Base-by-base conservation (phyloP, 2,329 filamentous ascomycete species). In the Microcyclosporella mali region DNA sequence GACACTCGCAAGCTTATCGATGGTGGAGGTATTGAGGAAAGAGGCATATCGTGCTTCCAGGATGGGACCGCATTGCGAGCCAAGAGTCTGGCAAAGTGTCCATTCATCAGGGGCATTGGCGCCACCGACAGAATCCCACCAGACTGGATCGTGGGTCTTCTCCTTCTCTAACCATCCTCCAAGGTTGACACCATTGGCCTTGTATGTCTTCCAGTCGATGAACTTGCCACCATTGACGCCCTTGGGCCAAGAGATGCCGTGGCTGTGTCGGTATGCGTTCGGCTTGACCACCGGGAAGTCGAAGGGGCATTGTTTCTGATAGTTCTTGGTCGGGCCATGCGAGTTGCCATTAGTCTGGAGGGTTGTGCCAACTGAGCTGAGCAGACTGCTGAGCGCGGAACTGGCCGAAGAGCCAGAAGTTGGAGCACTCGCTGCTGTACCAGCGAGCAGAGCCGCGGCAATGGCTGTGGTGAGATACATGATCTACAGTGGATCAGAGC, bases 1-100 rank as follows among this genome's bases (percentile, higher is more conserved):
- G 2, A 50, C 49, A 11, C 52, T 49, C 9, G 59, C 65, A 11
- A 66, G 48, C 37, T 56, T 55, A 42, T 66, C 64, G 38, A 67
- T 64, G 21, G 56, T 53, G 1, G 47, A 39, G 1, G 54, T 53
- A 27, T 36, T 47, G 28, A 50, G 18, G 44, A 50, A 52, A 12
- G 46, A 47, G 8, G 43, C 34, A 15, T 49, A 50, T 16, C 46
- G 47, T 17, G 39, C 46, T 17, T 49, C 46, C 12, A 51, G 45
- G n/a, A 33, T 40, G 12, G 48, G 48, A 16, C 46, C 51, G 28
- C 48, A 53, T 28, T 36, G 37, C 19, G 35, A 37, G n/a, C 63
- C 61, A 2, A 66, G 52, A 12, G 53, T 46, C 14, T 43, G 37
- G 44, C 64, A 68, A 16, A 60, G 55, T 9, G 40, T 57, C 63